These are phyloP conservation scores for Schwanniomyces etchellsii DNA, from an alignment of 1,139 yeast species.

Conservation along the genomic window DNA sequence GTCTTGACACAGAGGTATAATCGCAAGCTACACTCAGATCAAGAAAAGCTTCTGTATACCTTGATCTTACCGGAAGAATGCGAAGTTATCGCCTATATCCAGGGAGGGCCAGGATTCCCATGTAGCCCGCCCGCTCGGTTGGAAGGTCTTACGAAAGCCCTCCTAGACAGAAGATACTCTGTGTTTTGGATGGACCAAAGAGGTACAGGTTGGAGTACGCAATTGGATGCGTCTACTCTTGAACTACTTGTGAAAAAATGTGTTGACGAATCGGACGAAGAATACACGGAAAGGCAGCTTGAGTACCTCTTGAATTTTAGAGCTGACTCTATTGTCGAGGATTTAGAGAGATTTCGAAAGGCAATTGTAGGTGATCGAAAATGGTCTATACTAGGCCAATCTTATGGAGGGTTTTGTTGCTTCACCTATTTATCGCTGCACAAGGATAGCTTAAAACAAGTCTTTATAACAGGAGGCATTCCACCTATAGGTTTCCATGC, in stretches of 20 bases:
- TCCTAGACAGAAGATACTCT: slow-evolving; percentile 40
- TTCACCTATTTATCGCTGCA: too few species aligned
- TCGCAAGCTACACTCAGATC: too few species aligned
- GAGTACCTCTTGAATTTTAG: slow-evolving; percentile 39
- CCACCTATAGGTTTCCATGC: too few species aligned
- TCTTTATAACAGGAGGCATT: too few species aligned
- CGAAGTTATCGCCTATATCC: too few species aligned
- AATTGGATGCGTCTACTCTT: slow-evolving; percentile 32
- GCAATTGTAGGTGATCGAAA: slow-evolving; percentile 27
- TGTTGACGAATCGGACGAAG: slow-evolving; percentile 14
- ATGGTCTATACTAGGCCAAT: slow-evolving; percentile 53
- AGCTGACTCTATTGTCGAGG: slow-evolving; percentile 48
- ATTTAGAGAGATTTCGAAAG: slow-evolving; percentile 40
- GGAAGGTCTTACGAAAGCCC: too few species aligned
- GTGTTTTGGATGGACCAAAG: slow-evolving; percentile 51
- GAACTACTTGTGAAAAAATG: slow-evolving; percentile 10
- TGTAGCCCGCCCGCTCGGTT: too few species aligned
- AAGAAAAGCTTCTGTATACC: too few species aligned
- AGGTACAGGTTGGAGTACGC: slow-evolving; percentile 51
- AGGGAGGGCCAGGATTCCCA: too few species aligned
- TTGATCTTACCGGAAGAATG: too few species aligned
- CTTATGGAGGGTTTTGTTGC: slow-evolving; percentile 56
- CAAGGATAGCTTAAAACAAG: too few species aligned
- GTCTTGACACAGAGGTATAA: too few species aligned
- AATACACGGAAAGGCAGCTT: slow-evolving; percentile 20